phyloP scores from a whole-genome alignment of 2,329 filamentous ascomycete species.

The Neofusicoccum kwambonambiense region DNA sequence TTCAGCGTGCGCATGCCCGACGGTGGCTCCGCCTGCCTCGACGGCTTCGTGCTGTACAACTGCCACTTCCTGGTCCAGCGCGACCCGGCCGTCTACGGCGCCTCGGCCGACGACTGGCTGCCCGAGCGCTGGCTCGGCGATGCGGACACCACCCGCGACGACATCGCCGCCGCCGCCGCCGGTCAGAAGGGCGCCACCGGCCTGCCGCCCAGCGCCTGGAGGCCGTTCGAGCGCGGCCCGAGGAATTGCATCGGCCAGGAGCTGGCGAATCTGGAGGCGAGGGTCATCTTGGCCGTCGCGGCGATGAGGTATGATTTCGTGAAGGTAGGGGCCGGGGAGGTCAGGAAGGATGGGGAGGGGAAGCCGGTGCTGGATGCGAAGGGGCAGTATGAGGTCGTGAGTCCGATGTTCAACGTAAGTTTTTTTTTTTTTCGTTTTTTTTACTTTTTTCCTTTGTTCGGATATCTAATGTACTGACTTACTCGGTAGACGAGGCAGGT shows the following conservation, averaged over 20 bases:
- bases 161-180: conserved; percentile 25
- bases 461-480: neutral
- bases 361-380: conserved; percentile 28
- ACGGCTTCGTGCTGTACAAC: conserved; percentile 4
- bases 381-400: conserved; percentile 31
- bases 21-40: neutral
- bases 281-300: conserved; percentile 27
- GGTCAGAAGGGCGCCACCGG: too few relatives aligned
- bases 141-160: conserved; percentile 18
- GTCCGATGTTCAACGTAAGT: conserved; percentile 36
- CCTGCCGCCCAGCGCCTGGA: conserved; percentile 26
- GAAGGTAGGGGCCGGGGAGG: conserved; percentile 35
- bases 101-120: conserved; percentile 21
- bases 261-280: conserved; percentile 37
- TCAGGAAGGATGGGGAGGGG: conserved; percentile 27
- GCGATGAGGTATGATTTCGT: conserved; percentile 29
- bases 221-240: conserved; percentile 41
- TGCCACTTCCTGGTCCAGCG: conserved; percentile 21
- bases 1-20: neutral
- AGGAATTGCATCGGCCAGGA: conserved; percentile 40
- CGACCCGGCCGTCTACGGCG: conserved; percentile 30
- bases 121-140: conserved; percentile 15
- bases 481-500: conserved; percentile 29
- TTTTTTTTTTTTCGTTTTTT: neutral
- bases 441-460: too few relatives aligned